Base-by-base conservation (phyloP, 352 stramenopile genomes). In the Pythium rhizo-oryzae region DNA sequence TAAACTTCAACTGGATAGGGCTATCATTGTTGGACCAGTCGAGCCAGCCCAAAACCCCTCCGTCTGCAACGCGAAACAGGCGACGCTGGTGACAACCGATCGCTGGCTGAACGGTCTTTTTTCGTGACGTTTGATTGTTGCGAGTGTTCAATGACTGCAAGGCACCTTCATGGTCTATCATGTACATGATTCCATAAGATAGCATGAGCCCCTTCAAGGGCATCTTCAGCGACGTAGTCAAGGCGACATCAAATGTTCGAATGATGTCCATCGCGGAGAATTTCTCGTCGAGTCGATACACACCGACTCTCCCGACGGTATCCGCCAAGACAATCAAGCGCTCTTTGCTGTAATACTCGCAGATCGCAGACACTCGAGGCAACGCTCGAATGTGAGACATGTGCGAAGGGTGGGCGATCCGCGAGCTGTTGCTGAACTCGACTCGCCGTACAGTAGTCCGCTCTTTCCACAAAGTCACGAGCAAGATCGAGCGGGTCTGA, bases 311-410 rank as follows among this genome's bases (percentile, higher is more conserved):
- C 15, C 46, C 58, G 1, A 15, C 56, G 39, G 24, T 62, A 62
- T 5, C 53, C 3, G 25, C 37, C 54, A 15, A 62, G 28, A 24
- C 24, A 44, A 16, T 41, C 43, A 59, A 8, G 28, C 53, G 53
- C 35, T 59, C 53, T n/a, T 59, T 59, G 53, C n/a, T 46, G 16
- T 59, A 47, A 33, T 59, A 59, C 7, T 59, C 53, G n/a, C 53
- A 59, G 2, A 59, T n/a, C 8, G 4, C 19, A 12, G 35, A 30
- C 11, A n/a, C 33, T 0, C 53, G 30, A 33, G 30, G n/a, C 30
- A 59, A 33, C 0, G 30, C 30, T 16, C 35, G 30, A 18, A 59
- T 30, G 2, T 21, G 19, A 59, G 33, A 23, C 30, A 0, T 33
- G 1, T 30, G 4, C 4, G 53, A 16, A 12, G 6, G 54, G 1